Base-by-base conservation (phyloP, 2,329 filamentous ascomycete species). In the Elsinoe perseae region DNA sequence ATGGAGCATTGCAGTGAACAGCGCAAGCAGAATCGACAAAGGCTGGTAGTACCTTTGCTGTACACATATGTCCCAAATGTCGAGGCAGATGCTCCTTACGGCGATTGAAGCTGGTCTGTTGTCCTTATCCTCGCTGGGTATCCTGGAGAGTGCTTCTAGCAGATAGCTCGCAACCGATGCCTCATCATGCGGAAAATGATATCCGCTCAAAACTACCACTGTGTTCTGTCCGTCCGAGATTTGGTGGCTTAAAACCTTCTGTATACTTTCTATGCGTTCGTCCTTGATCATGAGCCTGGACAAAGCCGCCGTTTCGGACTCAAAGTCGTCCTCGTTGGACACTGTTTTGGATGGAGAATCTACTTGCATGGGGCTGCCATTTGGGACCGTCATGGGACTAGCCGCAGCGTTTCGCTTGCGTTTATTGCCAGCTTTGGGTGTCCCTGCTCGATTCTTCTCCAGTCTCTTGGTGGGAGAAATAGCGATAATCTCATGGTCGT, bases 41-140 rank as follows among this genome's bases (percentile, higher is more conserved):
- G 87, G 85, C 9, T 74, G 73, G 64, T 83, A 81, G 69, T 81
- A 74, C 61, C 76, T 75, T 62, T 91, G 86, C 9, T 79, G 73
- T 5, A 84, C 71, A 65, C 87, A 90, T 18, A 76, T 77, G 14
- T 76, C 75, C 87, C 88, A 92, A 12, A 92, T 68, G 14, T 78
- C 75, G 50, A 88, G 76, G 18, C 90, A 70, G 27, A 83, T 73
- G 50, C 80, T 75, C 52, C 81, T 82, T 61, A 90, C 83, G 58
- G 83, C 80, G 8, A 84, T 72, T 1, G 86, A 78, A 2, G 53
- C 44, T 18, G 36, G 36, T 4, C 25, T 46, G 23, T 43, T n/a
- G 28, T 56, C 58, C 28, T 43, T n/a, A 36, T 56, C 58, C 9
- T 36, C 52, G 9, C 16, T 27, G 23, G 34, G 38, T 2, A 50